Conservation (phyloP, 768 basidiomycete species). For the Termitomyces sp. region DNA sequence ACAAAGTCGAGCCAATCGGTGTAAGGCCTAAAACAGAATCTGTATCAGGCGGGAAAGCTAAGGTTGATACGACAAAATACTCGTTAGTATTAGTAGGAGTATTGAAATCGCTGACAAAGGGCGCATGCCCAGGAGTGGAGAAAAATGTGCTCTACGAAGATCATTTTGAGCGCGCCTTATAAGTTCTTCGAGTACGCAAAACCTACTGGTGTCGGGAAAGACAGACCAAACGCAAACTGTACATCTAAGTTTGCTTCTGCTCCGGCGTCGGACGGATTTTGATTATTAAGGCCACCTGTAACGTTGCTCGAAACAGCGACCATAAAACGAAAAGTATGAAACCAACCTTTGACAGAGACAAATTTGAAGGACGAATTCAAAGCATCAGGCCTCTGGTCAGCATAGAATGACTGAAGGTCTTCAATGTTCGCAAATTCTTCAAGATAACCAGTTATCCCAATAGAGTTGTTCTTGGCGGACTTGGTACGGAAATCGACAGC, state of each 20-base stretch:
- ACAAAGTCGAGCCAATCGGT: slow-evolving; percentile 59
- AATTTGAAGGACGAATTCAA: slow-evolving; percentile 44
- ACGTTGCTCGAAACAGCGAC: slow-evolving; percentile 7
- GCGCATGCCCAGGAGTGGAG: slow-evolving; percentile 57
- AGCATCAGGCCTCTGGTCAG: slow-evolving; percentile 41
- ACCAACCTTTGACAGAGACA: slow-evolving; percentile 48
- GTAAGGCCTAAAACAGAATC: slow-evolving; percentile 15
- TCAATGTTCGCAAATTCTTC: slow-evolving; percentile 46
- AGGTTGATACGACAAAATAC: background rate
- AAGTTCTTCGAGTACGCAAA: background rate
- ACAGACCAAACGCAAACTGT: slow-evolving; percentile 61
- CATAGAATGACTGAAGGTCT: slow-evolving; percentile 49
- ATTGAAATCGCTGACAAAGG: slow-evolving; percentile 42
- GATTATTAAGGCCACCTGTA: slow-evolving; percentile 56
- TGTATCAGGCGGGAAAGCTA: background rate
- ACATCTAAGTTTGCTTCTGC: slow-evolving; percentile 63
- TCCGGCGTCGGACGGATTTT: slow-evolving; percentile 47
- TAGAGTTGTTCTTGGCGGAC: slow-evolving; percentile 31
- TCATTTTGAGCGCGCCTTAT: background rate
- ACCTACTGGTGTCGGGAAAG: slow-evolving; percentile 46
- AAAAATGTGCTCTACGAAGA: slow-evolving; percentile 41
- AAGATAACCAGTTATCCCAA: slow-evolving; percentile 52
- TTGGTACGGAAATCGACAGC: slow-evolving; percentile 38
- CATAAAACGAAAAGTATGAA: background rate
- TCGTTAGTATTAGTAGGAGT: slow-evolving; percentile 36